Evolutionary conservation across 768 basidiomycete species (phyloP).

Genomic region (Lactarius vividus): DNA sequence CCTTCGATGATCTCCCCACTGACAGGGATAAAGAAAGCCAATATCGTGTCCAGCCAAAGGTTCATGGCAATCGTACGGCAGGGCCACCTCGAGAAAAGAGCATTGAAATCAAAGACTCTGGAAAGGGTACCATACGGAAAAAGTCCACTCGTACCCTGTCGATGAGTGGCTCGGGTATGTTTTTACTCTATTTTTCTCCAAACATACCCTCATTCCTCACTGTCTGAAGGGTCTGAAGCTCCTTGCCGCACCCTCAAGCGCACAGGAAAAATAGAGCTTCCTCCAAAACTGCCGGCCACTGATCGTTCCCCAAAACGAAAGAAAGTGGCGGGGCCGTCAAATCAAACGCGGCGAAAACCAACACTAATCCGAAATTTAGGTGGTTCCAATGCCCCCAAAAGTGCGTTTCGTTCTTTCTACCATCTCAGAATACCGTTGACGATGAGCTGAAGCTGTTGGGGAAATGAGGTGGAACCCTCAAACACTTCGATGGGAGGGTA

Average conservation of each 20-base stretch:
- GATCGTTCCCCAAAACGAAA: slow-evolving; percentile 46
- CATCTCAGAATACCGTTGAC: slow-evolving; percentile 17
- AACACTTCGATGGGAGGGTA: slow-evolving; percentile 93
- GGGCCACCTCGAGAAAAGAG: slow-evolving; percentile 47
- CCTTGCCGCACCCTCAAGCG: slow-evolving; percentile 45
- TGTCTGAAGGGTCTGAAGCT: slow-evolving; percentile 18
- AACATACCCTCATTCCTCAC: slow-evolving; percentile 28
- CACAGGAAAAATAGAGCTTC: slow-evolving; percentile 54
- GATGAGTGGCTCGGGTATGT: slow-evolving; percentile 37
- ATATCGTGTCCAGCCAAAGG: slow-evolving; percentile 74
- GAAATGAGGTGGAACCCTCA: slow-evolving; percentile 98
- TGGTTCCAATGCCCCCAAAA: slow-evolving; percentile 64
- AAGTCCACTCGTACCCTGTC: slow-evolving; percentile 52
- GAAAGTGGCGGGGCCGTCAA: slow-evolving; percentile 47
- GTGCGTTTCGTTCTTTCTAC: slow-evolving; percentile 41
- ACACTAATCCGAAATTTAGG: slow-evolving; percentile 86
- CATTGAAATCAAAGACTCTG: slow-evolving; percentile 40
- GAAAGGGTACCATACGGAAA: slow-evolving; percentile 57
- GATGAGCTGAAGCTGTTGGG: slow-evolving; percentile 65
- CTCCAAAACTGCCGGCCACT: slow-evolving; percentile 37
- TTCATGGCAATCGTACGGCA: slow-evolving; percentile 59
- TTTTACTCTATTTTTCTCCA: slow-evolving; percentile 28
- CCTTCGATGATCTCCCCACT: slow-evolving; percentile 81
- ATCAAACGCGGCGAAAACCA: slow-evolving; percentile 65
- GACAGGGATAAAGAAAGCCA: slow-evolving; percentile 78